Evolutionary conservation across 2,329 filamentous ascomycete genomes (phyloP).

Genomic region (Neoascochyta sp.): DNA sequence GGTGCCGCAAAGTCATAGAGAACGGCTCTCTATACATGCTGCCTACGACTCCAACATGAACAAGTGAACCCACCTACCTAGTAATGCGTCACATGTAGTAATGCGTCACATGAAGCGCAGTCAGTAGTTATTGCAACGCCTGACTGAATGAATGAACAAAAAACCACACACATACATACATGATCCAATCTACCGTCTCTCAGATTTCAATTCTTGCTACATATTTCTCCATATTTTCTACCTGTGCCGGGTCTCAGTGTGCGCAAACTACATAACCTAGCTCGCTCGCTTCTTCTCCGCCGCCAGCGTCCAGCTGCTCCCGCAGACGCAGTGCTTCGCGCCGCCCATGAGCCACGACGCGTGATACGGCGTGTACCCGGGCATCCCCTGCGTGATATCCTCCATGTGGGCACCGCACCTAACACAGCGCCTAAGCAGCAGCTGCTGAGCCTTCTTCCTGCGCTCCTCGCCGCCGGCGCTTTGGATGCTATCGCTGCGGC

Average conservation of each 20-base stretch:
- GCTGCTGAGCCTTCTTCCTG: slow-evolving; percentile 18
- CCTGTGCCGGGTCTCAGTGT: too few species aligned
- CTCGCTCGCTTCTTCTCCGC: slow-evolving; percentile 18
- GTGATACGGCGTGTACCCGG: slow-evolving; percentile 29
- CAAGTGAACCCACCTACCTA: too few species aligned
- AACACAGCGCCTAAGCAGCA: slow-evolving; percentile 40
- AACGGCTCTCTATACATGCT: neutral
- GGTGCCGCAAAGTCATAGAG: slow-evolving; percentile 69
- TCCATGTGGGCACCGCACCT: slow-evolving; percentile 48
- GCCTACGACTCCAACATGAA: too few species aligned
- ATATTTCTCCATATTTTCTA: too few species aligned
- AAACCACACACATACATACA: slow-evolving; percentile 1
- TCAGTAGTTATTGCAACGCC: slow-evolving; percentile 12
- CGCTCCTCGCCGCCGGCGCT: slow-evolving; percentile 4
- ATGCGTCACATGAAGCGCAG: slow-evolving; percentile 17
- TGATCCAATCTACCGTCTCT: too few species aligned
- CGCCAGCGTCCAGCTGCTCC: slow-evolving; percentile 37
- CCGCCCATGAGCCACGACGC: slow-evolving; percentile 35
- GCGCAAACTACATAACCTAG: slow-evolving; percentile 1
- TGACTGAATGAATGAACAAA: slow-evolving; percentile 22
- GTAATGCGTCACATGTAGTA: slow-evolving; percentile 11
- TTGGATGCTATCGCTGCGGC: slow-evolving; percentile 23
- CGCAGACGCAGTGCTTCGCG: slow-evolving; percentile 41
- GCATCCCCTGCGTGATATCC: slow-evolving; percentile 38
- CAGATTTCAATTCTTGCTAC: too few species aligned